These are phyloP conservation scores for Dalechampia spathulata DNA, from an alignment of 441 rosid genomes.

Conservation along the genomic window DNA sequence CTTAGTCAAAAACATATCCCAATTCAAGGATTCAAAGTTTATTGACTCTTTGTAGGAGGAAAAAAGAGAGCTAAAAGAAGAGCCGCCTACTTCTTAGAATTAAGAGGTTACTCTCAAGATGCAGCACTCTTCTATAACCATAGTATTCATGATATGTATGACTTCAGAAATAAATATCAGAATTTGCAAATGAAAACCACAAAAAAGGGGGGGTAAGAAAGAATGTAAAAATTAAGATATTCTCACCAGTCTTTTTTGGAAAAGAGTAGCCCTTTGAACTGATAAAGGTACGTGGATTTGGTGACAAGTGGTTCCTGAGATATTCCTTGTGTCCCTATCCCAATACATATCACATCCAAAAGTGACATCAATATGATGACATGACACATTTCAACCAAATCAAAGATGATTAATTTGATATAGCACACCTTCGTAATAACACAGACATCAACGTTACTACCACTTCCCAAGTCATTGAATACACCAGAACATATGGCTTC, in stretches of 20 bases:
- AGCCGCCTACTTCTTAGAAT: too few relatives aligned
- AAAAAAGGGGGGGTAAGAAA: background rate
- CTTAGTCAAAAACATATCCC: background rate
- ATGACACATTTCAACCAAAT: background rate
- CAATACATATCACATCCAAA: slow-evolving; percentile 8
- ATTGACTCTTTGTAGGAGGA: too few relatives aligned
- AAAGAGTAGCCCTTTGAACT: slow-evolving; percentile 61
- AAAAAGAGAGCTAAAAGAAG: too few relatives aligned
- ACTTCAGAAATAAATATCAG: background rate
- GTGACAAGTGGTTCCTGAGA: slow-evolving; percentile 78
- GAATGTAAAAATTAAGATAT: background rate
- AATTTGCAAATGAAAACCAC: background rate
- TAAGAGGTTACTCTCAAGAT: too few relatives aligned
- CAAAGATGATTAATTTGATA: background rate
- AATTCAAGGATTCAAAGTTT: background rate
- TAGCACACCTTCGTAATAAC: slow-evolving; percentile 83
- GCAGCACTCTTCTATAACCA: too few relatives aligned
- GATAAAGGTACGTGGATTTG: slow-evolving; percentile 82
- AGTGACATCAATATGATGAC: slow-evolving; percentile 15
- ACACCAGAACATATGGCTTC: slow-evolving; percentile 89
- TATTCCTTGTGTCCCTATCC: slow-evolving; percentile 83
- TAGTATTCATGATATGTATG: too few relatives aligned
- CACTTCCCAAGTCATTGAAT: slow-evolving; percentile 96
- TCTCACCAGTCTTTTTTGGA: slow-evolving; percentile 76
- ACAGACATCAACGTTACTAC: slow-evolving; percentile 97